phyloP scores from a whole-genome alignment of 768 basidiomycete species.

The Phaeotremella skinneri region DNA sequence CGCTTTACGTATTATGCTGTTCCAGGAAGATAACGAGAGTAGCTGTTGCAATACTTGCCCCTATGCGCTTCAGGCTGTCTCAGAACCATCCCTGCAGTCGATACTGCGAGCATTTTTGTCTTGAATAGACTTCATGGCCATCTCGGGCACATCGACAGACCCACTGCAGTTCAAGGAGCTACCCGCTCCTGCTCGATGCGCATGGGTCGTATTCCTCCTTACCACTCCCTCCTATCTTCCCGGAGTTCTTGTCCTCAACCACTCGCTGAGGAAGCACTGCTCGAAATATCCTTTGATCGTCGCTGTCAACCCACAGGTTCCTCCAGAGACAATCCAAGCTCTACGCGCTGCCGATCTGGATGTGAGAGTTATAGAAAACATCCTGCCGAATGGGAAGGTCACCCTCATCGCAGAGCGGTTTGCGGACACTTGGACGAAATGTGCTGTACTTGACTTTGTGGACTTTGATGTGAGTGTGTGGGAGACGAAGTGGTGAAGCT shows the following conservation, averaged over 20 bases:
- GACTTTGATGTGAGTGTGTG: constrained; percentile 39
- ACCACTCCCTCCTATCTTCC: constrained; percentile 87
- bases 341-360: constrained; percentile 18
- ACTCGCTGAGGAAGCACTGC: constrained; percentile 71
- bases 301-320: constrained; percentile 64
- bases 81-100: no score
- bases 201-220: constrained; percentile 69
- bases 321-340: constrained; percentile 49
- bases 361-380: constrained; percentile 16
- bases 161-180: constrained; percentile 5
- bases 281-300: constrained; percentile 74
- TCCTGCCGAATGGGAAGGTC: constrained; percentile 21
- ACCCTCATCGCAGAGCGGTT: constrained; percentile 52
- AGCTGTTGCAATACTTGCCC: no score
- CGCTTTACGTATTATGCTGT: no score
- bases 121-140: no score
- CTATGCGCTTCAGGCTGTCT: no score
- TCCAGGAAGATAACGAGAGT: no score
- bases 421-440: constrained; percentile 64
- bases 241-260: constrained; percentile 77
- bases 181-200: constrained; percentile 14
- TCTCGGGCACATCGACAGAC: constrained; percentile 3
- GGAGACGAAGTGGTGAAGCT: background rate
- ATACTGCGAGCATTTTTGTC: no score
- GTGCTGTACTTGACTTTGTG: constrained; percentile 48